These are phyloP conservation scores for Apophysomyces ossiformis DNA, from an alignment of 371 early-diverging fungal genomes.

Conservation along the genomic window DNA sequence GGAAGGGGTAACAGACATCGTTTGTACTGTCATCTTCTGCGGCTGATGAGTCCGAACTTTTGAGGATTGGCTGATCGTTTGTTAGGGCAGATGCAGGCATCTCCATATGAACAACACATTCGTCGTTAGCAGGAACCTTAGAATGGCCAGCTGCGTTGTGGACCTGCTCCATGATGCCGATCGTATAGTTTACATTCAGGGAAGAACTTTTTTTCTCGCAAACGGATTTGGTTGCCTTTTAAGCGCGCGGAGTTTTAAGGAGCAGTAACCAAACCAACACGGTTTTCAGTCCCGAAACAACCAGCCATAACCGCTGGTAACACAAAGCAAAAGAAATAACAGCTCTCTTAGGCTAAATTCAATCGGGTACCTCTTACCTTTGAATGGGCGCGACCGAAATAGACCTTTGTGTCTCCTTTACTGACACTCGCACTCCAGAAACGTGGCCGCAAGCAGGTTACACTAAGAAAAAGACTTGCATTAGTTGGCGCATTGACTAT, in stretches of 20 bases:
- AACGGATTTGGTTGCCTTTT: not conserved
- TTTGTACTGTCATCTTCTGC: not conserved
- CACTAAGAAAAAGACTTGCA: not conserved
- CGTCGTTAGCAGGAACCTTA: not conserved
- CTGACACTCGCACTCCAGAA: too few relatives aligned
- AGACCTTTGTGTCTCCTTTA: too few relatives aligned
- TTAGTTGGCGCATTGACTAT: too few relatives aligned
- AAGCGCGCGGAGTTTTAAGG: slow-evolving; percentile 7
- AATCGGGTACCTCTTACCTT: too few relatives aligned
- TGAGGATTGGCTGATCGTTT: not conserved
- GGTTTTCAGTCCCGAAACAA: not conserved
- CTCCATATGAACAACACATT: not conserved
- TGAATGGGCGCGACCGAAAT: too few relatives aligned
- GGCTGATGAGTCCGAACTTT: not conserved
- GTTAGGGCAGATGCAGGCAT: not conserved
- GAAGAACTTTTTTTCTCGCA: slow-evolving; percentile 4
- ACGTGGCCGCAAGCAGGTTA: not conserved
- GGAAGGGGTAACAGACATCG: slow-evolving; percentile 5
- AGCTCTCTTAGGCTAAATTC: too few relatives aligned
- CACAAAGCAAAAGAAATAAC: too few relatives aligned
- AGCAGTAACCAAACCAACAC: not conserved
- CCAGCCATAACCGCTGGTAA: not conserved
- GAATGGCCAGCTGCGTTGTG: slow-evolving; percentile 3
- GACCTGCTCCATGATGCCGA: slow-evolving; percentile 2
- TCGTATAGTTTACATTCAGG: slow-evolving; percentile 8